Conservation (phyloP, 306 rosid species). For the Chamaecrista fasciculata region DNA sequence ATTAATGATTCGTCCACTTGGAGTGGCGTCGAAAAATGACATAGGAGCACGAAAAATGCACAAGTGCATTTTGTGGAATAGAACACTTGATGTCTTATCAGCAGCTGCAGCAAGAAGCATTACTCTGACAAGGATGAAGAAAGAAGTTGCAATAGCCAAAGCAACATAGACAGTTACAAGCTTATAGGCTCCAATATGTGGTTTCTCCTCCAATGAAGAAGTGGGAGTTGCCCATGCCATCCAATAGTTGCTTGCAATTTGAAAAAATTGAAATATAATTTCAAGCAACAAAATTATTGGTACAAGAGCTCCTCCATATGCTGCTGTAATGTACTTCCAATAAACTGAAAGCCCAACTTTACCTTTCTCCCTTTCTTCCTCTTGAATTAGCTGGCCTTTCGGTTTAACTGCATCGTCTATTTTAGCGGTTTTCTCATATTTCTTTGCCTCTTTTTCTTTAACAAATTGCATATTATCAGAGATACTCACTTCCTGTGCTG, state of each 20-base stretch:
- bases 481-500: slow-evolving; percentile 29
- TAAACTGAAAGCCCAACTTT: slow-evolving; percentile 67
- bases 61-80: slow-evolving; percentile 73
- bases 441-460: slow-evolving; percentile 37
- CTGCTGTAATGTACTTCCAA: slow-evolving; percentile 69
- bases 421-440: slow-evolving; percentile 37
- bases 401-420: slow-evolving; percentile 35
- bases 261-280: slow-evolving; percentile 65
- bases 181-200: slow-evolving; percentile 42
- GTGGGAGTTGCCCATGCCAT: slow-evolving; percentile 90
- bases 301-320: slow-evolving; percentile 79
- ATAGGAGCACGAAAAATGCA: slow-evolving; percentile 82
- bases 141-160: slow-evolving; percentile 69
- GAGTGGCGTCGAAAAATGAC: slow-evolving; percentile 91
- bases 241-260: slow-evolving; percentile 93
- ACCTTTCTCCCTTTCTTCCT: slow-evolving; percentile 94
- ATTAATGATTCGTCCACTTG: slow-evolving; percentile 79
- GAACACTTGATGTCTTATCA: slow-evolving; percentile 68
- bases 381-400: slow-evolving; percentile 77
- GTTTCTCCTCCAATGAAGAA: slow-evolving; percentile 55
- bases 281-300: slow-evolving; percentile 70
- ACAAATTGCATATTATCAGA: slow-evolving; percentile 25
- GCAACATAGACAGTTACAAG: slow-evolving; percentile 60
- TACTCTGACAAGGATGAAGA: slow-evolving; percentile 53
- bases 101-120: slow-evolving; percentile 53